Evolutionary conservation across 371 early-diverging fungal genomes (phyloP), one percentile per base, ranked within the genome.

Genomic region (Rhizomucor pusillus): DNA sequence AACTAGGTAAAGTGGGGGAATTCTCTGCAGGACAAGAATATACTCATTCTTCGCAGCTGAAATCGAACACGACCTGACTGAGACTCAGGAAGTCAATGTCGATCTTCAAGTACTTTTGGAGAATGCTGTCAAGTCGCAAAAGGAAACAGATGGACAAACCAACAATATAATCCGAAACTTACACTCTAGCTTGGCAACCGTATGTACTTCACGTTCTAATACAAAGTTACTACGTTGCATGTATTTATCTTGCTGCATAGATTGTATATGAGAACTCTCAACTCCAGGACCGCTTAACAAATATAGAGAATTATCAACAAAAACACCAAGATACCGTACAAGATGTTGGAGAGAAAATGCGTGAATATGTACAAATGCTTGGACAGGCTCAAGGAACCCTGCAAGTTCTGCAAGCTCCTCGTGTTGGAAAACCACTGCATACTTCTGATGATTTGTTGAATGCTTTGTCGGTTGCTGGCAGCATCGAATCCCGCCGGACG

Each of bases 51-150:
- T 5, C n/a, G 40, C 55, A 71, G 71, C 34, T 34, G 65, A 71
- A 49, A 75, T 75, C 20, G 75, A 75, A 25, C 75, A 84, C 46
- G 76, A 75, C 47, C 56, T 86, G 45, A 71, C 75, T 5, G 56
- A 71, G 33, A 86, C 84, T 4, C 80, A 82, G 65, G 86, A 84
- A 59, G 70, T 74, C 43, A 84, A 86, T 62, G 84, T 84, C 39
- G 81, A 84, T 52, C 61, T 86, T 33, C 84, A 84, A 52, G 66
- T 78, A 3, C 61, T 80, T 22, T 54, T 86, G 16, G 83, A 86
- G 41, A 79, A 63, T 43, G 80, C 86, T 10, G 66, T 82, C 11
- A 65, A 72, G 33, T 69, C 63, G 1, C 86, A 86, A 54, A 86
- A 77, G 56, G 76, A 81, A 58, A 66, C 75, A 2, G 80, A 81